phyloP scores from a whole-genome alignment of 352 stramenopile genomes.

The Phytophthora pinifolia region DNA sequence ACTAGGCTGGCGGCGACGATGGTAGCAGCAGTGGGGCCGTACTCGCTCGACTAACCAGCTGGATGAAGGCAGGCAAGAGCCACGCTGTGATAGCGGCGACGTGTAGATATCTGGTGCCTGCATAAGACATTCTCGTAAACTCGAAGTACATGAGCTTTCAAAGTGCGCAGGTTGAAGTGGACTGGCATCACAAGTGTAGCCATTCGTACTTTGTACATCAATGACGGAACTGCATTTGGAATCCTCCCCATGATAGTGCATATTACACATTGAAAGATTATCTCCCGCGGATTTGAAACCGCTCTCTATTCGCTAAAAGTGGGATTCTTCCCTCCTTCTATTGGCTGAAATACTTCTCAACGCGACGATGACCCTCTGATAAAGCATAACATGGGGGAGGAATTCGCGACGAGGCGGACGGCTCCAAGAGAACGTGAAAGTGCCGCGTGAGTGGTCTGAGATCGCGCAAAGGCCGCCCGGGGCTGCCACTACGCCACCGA shows the following conservation, averaged over 20 bases:
- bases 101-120: background rate
- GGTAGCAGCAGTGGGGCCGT: too few species aligned
- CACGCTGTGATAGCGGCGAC: too few species aligned
- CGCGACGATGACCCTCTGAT: background rate
- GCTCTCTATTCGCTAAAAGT: constrained; percentile 10
- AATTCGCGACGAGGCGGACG: background rate
- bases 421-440: constrained; percentile 45
- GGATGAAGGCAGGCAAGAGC: too few species aligned
- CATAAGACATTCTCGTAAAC: background rate
- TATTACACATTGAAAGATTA: constrained; percentile 8
- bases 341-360: constrained; percentile 6
- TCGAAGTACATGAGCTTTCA: too few species aligned
- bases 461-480: constrained; percentile 28
- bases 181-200: background rate
- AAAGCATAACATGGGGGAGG: constrained; percentile 21
- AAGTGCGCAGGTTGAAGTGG: constrained; percentile 1
- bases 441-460: constrained; percentile 33
- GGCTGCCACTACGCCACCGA: constrained; percentile 29
- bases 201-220: constrained; percentile 12
- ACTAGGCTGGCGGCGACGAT: constrained; percentile 14
- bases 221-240: constrained; percentile 8
- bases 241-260: constrained; percentile 11
- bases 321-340: background rate
- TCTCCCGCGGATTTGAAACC: constrained; percentile 3
- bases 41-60: too few species aligned